These are phyloP conservation scores for Aspergillus brunneoviolaceus DNA, from an alignment of 2,329 filamentous ascomycete genomes.

Conservation along the genomic window DNA sequence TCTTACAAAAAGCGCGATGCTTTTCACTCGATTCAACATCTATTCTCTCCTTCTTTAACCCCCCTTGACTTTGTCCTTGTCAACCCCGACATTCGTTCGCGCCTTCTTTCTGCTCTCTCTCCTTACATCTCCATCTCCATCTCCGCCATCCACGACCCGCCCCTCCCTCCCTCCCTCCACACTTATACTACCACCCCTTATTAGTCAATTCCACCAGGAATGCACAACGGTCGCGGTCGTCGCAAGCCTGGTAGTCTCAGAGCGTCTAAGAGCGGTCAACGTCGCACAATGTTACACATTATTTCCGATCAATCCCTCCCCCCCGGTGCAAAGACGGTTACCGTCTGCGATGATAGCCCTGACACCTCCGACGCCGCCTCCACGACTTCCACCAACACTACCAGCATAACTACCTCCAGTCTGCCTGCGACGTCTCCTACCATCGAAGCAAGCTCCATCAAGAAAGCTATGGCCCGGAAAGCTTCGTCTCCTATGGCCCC, in stretches of 20 bases:
- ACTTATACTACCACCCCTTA: slow-evolving; percentile 17
- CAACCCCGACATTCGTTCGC: background rate
- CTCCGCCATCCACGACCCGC: background rate
- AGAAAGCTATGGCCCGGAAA: slow-evolving; percentile 35
- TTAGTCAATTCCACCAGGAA: slow-evolving; percentile 10
- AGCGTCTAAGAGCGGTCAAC: slow-evolving; percentile 23
- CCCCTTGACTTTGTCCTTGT: background rate
- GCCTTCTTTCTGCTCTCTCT: background rate
- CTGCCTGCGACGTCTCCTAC: slow-evolving; percentile 14
- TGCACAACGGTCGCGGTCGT: slow-evolving; percentile 23
- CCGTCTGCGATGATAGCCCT: slow-evolving; percentile 24
- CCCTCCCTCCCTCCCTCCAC: slow-evolving; percentile 5
- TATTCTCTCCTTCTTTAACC: background rate
- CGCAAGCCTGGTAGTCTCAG: slow-evolving; percentile 35
- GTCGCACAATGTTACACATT: slow-evolving; percentile 31
- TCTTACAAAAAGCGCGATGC: background rate
- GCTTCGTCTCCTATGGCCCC: slow-evolving; percentile 67
- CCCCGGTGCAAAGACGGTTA: slow-evolving; percentile 18
- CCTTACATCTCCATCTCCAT: background rate
- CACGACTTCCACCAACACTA: slow-evolving; percentile 30
- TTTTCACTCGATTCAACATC: background rate
- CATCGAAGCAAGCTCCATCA: slow-evolving; percentile 6
- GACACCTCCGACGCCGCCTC: slow-evolving; percentile 32
- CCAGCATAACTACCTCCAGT: slow-evolving; percentile 15
- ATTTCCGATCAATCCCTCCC: slow-evolving; percentile 22